Conservation (phyloP, 352 stramenopile genomes). For the Globisporangium camurandrum region DNA sequence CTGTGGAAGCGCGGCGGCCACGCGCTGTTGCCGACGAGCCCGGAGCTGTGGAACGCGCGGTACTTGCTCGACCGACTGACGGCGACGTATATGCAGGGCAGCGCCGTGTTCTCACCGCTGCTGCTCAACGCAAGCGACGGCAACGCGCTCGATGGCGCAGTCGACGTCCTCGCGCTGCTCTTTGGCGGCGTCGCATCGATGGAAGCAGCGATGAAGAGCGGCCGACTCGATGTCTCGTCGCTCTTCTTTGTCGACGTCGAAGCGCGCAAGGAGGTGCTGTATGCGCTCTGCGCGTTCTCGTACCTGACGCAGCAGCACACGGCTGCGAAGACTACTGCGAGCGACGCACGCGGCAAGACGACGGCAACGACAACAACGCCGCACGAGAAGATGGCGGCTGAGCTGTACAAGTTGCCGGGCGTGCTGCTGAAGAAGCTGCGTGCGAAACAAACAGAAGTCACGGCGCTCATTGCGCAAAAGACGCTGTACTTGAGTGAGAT, state of each 20-base stretch:
- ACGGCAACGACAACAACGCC: constrained; percentile 6
- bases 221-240: constrained; percentile 61
- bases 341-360: constrained; percentile 1
- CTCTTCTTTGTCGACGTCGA: constrained; percentile 67
- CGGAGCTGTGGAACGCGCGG: constrained; percentile 63
- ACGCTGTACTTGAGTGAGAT: constrained; percentile 72
- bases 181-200: constrained; percentile 67
- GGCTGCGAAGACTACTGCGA: constrained; percentile 13
- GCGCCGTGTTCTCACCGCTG: constrained; percentile 16
- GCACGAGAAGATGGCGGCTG: constrained; percentile 48
- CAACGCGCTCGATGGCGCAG: constrained; percentile 22
- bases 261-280: constrained; percentile 60
- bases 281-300: constrained; percentile 78
- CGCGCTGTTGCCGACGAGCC: constrained; percentile 53
- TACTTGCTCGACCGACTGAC: constrained; percentile 59
- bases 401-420: constrained; percentile 54
- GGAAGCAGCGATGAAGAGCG: constrained; percentile 75
- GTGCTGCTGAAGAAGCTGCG: constrained; percentile 58
- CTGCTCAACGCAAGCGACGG: constrained; percentile 18
- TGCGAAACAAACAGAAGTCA: constrained; percentile 42
- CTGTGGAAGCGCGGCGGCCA: constrained; percentile 93
- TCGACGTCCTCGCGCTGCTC: constrained; percentile 68
- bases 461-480: constrained; percentile 51
- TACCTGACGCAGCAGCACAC: constrained; percentile 58
- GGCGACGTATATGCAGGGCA: constrained; percentile 47